Base-by-base conservation (phyloP, 257 asterid species). In the Nicotiana tomentosiformis region DNA sequence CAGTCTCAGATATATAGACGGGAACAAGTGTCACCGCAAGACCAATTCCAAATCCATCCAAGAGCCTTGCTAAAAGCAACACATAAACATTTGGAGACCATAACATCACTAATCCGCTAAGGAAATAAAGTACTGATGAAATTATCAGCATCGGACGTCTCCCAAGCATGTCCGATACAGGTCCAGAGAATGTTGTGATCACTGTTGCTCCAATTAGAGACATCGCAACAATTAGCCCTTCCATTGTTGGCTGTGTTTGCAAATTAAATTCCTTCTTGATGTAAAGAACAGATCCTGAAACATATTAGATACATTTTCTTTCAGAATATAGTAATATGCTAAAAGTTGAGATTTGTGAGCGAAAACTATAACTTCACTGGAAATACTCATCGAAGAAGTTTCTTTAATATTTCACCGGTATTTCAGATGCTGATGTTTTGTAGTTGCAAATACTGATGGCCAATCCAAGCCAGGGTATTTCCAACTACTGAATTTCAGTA, bases 11-110 rank as follows among this genome's bases (percentile, higher is more conserved):
- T 74, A 96, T 96, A 66, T 94, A 96, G 20, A 94, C 95, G 1
- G 98, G 99, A 81, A 96, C 94, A 26, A 94, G 97, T 16, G 99
- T 96, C 68, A 94, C 98, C 0, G 98, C 94, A 0, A 96, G 97
- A 18, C 99, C 99, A 4, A 96, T 89, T 16, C 98, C 99, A 17
- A 96, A 96, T 56, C 99, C 99, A 83, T 94, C 98, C 88, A 96
- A 80, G 12, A 94, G 97, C 87, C 99, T 91, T 56, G 96, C 99
- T 30, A 96, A 23, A 80, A 96, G 95, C 69, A 96, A 95, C 12
- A 90, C 85, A 32, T 94, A 90, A 55, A 94, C 96, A 77, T 92
- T 96, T 37, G 99, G 99, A n/a, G 99, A 91, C 98, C 97, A 96
- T 32, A 91, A 82, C 98, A 96, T 96, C 23, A 94, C 98, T 76